Conservation (phyloP, 2,329 filamentous ascomycete genomes). For the Colletotrichum acutatum region DNA sequence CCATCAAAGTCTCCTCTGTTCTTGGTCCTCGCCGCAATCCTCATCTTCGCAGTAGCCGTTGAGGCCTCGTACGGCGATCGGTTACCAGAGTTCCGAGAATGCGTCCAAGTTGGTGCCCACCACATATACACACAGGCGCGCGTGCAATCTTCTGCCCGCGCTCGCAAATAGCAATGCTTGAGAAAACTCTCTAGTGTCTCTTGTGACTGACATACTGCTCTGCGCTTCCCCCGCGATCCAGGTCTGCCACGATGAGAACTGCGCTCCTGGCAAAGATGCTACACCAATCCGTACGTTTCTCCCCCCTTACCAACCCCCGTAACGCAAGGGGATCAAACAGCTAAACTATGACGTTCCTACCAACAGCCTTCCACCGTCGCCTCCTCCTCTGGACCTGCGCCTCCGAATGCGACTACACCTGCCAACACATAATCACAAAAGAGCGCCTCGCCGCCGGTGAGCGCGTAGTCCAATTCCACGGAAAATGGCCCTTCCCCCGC, state of each 20-base stretch:
- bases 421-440: conserved; percentile 90
- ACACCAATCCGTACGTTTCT: conserved; percentile 75
- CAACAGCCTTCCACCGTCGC: conserved; percentile 81
- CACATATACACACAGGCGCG: not conserved
- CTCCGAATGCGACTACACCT: conserved; percentile 96
- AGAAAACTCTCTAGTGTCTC: not conserved
- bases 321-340: not conserved
- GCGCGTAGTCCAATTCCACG: conserved; percentile 90
- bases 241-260: conserved; percentile 87
- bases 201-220: conserved; percentile 15
- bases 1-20: conserved; percentile 36
- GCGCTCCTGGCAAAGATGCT: conserved; percentile 67
- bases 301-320: not conserved
- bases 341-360: conserved; percentile 27
- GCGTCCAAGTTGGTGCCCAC: conserved; percentile 74
- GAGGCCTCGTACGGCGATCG: conserved; percentile 85
- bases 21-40: conserved; percentile 45
- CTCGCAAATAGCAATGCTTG: not conserved
- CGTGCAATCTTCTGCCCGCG: conserved; percentile 14
- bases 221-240: conserved; percentile 48
- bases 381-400: conserved; percentile 93
- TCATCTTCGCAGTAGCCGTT: conserved; percentile 56
- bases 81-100: conserved; percentile 87
- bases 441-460: conserved; percentile 73
- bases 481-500: conserved; percentile 97